Evolutionary conservation across 371 early-diverging fungal species (phyloP).

Genomic region (Choanephora cucurbitarum): DNA sequence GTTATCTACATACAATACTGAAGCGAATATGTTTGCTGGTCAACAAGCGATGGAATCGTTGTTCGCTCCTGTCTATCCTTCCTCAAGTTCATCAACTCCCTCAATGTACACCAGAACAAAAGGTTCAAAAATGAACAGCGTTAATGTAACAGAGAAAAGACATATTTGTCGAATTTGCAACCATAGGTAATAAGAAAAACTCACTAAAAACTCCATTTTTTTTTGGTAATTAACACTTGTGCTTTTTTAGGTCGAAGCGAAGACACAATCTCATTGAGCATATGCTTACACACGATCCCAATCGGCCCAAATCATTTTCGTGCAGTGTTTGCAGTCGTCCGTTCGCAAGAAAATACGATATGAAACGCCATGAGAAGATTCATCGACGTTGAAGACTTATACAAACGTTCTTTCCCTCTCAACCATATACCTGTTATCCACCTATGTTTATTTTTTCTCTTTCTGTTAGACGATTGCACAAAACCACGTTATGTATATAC

Average conservation of each 20-base stretch:
- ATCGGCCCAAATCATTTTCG: conserved; percentile 27
- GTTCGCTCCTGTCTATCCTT: not conserved
- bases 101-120: not conserved
- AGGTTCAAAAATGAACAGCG: not conserved
- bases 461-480: not conserved
- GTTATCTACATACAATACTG: not conserved
- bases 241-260: conserved; percentile 30
- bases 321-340: conserved; percentile 27
- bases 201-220: not conserved
- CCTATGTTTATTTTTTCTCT: conserved; percentile 2
- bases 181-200: conserved; percentile 23
- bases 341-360: conserved; percentile 39
- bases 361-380: conserved; percentile 42
- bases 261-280: conserved; percentile 36
- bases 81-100: too few species aligned
- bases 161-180: conserved; percentile 30
- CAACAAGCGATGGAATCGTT: not conserved
- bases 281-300: conserved; percentile 35
- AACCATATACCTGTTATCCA: not conserved
- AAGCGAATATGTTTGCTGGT: not conserved
- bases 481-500: too few species aligned
- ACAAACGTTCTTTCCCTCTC: conserved; percentile 1
- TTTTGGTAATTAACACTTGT: conserved; percentile 1
- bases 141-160: conserved; percentile 18
- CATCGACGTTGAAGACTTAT: conserved; percentile 15